phyloP scores from a whole-genome alignment of 2,329 filamentous ascomycete genomes.

The Septoria petroselini region DNA sequence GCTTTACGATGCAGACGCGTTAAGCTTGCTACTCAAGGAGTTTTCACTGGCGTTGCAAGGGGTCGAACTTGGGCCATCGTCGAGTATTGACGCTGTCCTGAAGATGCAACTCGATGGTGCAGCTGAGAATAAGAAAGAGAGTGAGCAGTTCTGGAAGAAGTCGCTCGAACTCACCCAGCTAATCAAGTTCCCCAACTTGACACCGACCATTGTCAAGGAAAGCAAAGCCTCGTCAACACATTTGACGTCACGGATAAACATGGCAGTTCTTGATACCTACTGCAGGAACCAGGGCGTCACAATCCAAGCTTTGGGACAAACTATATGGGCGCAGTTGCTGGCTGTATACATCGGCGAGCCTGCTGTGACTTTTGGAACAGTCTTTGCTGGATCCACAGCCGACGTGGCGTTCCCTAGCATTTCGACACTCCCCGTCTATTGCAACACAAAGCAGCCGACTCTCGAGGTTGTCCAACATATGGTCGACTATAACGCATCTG shows the following conservation, averaged over 20 bases:
- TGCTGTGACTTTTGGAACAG: conserved; percentile 72
- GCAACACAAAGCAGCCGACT: conserved; percentile 56
- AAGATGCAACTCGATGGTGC: conserved; percentile 42
- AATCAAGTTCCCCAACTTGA: conserved; percentile 73
- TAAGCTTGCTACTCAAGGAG: conserved; percentile 62
- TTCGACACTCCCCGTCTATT: conserved; percentile 71
- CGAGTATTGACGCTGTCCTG: conserved; percentile 42
- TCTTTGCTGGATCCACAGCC: conserved; percentile 69
- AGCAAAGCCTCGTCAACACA: conserved; percentile 39
- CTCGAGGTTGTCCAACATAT: conserved; percentile 58
- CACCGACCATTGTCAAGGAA: conserved; percentile 53
- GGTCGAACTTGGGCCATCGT: conserved; percentile 23
- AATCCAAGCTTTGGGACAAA: conserved; percentile 71
- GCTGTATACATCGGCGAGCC: conserved; percentile 73
- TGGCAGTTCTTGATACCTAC: conserved; percentile 52
- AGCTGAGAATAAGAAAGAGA: conserved; percentile 2
- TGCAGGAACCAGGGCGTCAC: conserved; percentile 64
- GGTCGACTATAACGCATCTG: conserved; percentile 61
- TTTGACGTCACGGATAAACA: conserved; percentile 41
- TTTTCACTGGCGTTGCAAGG: conserved; percentile 48
- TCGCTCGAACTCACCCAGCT: conserved; percentile 42
- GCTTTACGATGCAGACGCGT: conserved; percentile 77
- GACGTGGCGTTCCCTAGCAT: conserved; percentile 72
- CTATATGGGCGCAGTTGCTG: conserved; percentile 73
- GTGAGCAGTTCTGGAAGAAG: conserved; percentile 59